Conservation (phyloP, 179 eudicot species). For the Camellia oleifera region DNA sequence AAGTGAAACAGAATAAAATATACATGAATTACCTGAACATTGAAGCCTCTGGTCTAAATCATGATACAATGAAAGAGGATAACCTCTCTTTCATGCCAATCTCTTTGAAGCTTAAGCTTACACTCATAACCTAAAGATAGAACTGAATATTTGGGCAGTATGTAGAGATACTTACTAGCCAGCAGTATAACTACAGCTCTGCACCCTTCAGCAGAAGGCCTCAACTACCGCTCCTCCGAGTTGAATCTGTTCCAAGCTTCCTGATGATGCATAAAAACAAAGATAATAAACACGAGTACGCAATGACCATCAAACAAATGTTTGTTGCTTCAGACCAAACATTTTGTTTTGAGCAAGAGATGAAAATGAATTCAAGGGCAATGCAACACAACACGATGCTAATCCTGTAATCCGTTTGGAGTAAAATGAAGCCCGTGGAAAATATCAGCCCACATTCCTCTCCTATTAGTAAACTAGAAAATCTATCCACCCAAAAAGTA, state of each 20-base stretch:
- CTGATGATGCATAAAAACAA: conserved; percentile 17
- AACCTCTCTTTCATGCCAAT: not conserved
- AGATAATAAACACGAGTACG: not conserved
- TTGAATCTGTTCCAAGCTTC: conserved; percentile 53
- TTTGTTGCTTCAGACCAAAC: not conserved
- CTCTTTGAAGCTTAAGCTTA: not conserved
- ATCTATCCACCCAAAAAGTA: not conserved
- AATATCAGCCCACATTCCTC: not conserved
- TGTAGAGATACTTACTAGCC: conserved; percentile 5
- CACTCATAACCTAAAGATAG: not conserved
- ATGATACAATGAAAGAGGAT: too few species aligned
- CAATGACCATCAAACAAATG: not conserved
- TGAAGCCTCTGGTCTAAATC: too few species aligned
- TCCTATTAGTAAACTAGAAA: not conserved
- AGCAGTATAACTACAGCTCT: not conserved
- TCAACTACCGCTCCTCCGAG: conserved; percentile 42
- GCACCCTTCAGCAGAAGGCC: conserved; percentile 6
- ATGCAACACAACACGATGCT: not conserved
- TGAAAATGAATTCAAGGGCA: not conserved
- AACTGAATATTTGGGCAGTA: not conserved
- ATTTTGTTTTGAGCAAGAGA: not conserved
- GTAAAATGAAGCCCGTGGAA: not conserved
- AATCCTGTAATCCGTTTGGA: not conserved
- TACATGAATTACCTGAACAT: too few species aligned
- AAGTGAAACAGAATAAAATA: too few species aligned